phyloP scores from a whole-genome alignment of 129 eudicot species.

The Tagetes erecta region DNA sequence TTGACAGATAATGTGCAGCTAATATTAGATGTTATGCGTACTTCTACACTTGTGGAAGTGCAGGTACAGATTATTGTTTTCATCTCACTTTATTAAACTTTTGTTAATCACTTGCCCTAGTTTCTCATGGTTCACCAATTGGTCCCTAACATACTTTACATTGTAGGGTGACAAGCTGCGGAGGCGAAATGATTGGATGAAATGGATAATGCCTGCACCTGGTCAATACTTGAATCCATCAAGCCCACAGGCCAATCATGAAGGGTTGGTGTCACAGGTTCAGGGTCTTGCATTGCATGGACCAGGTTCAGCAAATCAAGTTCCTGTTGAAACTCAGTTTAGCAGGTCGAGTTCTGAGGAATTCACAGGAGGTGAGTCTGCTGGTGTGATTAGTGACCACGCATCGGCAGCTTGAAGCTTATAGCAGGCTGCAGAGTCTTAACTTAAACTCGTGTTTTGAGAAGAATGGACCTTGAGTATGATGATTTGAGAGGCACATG shows the following conservation, averaged over 20 bases:
- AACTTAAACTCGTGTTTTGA: conserved; percentile 20
- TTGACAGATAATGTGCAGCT: conserved; percentile 55
- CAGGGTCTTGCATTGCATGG: conserved; percentile 43
- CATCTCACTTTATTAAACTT: background rate
- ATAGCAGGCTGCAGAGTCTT: conserved; percentile 20
- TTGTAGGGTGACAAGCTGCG: conserved; percentile 55
- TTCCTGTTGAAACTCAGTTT: conserved; percentile 23
- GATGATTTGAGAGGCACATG: conserved; percentile 35
- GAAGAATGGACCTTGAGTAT: conserved; percentile 32
- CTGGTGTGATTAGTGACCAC: conserved; percentile 16
- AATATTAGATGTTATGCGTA: conserved; percentile 51
- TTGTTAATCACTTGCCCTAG: background rate
- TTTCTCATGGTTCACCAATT: too few species aligned
- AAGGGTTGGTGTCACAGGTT: conserved; percentile 31
- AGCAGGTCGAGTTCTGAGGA: conserved; percentile 46
- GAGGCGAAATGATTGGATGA: conserved; percentile 57
- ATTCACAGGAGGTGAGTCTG: conserved; percentile 27
- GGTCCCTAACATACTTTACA: background rate
- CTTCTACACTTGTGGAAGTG: conserved; percentile 59
- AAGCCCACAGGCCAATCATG: conserved; percentile 43
- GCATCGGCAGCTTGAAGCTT: conserved; percentile 33
- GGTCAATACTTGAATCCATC: conserved; percentile 36
- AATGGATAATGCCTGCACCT: conserved; percentile 54
- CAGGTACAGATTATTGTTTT: conserved; percentile 42
- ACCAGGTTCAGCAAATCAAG: conserved; percentile 28